Base-by-base conservation (phyloP, 208 protist species). In the Acanthamoeba culbertsoni region DNA sequence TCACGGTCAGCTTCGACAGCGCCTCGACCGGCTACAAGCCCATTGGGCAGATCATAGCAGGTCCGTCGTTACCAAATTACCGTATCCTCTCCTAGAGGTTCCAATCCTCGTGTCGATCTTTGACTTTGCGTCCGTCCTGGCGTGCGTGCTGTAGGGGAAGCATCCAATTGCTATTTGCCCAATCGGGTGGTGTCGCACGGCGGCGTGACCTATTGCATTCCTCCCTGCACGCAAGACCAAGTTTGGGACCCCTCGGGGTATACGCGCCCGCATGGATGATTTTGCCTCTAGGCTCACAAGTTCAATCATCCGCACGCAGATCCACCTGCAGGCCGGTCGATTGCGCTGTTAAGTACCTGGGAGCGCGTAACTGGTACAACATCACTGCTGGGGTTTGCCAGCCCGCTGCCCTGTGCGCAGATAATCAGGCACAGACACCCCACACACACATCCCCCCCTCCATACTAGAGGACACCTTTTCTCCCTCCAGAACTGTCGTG, bases 291-390 rank as follows among this genome's bases (percentile, higher is more conserved):
- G 12, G 14, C 8, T 45, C 73, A 31, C 73, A 8, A 42, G 28
- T 84, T 53, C 73, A 26, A 26, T 59, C 23, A n/a, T 86, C 18
- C 8, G 6, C 73, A 20, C 42, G 45, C 43, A 88, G 79, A 31
- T 42, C 51, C 20, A 46, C 35, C 45, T 88, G 79, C 48, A 12
- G n/a, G 5, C 23, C 23, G 0, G 86, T 91, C 1, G 86, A 91
- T 40, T 91, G 86, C 57, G 51, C 45, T 18, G 7, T 46, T 28
- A 91, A 91, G 59, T 91, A 91, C 40, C 28, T 91, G 57, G 86
- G 86, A 7, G 59, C 55, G 6, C 86, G 86, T 28, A 91, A 91
- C 62, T 91, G 86, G 86, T 91, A 91, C 45, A 73, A 91, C 86
- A 10, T 35, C 5, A 91, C 51, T 18, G 1, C 51, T 6, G 86